Evolutionary conservation across 805 yeast genomes (phyloP).

Genomic region (Dipodascopsis tothii): DNA sequence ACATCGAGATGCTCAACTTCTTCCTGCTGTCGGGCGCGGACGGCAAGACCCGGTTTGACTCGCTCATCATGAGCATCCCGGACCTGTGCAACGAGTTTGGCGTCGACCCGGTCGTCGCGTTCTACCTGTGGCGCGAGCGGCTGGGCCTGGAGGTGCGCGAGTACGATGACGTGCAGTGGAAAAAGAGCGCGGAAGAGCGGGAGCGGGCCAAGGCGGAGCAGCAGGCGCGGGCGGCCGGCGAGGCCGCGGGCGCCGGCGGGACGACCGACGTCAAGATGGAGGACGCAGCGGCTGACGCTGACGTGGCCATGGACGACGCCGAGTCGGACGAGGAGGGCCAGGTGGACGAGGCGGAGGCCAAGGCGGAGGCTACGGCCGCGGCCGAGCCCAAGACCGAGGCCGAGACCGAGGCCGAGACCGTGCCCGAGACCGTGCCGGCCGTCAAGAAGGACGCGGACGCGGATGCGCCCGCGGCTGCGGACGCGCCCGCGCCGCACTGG

Average conservation of each 20-base stretch:
- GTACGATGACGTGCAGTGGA: constrained; percentile 20
- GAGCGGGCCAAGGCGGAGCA: constrained; percentile 22
- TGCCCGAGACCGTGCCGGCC: neutral
- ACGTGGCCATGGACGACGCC: constrained; percentile 23
- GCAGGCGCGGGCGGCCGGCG: neutral
- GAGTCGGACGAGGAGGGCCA: constrained; percentile 25
- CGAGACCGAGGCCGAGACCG: constrained; percentile 47
- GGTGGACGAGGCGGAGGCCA: constrained; percentile 30
- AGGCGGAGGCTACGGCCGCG: constrained; percentile 31
- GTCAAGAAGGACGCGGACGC: constrained; percentile 34
- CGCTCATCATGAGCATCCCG: constrained; percentile 14
- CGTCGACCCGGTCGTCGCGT: constrained; percentile 49
- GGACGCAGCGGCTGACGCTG: constrained; percentile 22
- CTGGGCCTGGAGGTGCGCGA: constrained; percentile 30
- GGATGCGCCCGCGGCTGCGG: constrained; percentile 57
- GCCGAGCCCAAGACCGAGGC: constrained; percentile 61
- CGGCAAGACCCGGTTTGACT: constrained; percentile 6
- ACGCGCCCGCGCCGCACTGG: constrained; percentile 33
- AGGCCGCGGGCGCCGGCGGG: neutral
- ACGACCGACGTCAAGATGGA: neutral
- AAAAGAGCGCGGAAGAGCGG: constrained; percentile 3
- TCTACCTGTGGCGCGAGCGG: constrained; percentile 62
- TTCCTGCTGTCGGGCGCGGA: constrained; percentile 34
- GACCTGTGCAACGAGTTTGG: constrained; percentile 27
- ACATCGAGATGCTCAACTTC: constrained; percentile 49